Base-by-base conservation (phyloP, 805 yeast genomes). In the Saccharomyces kudriavzevii region DNA sequence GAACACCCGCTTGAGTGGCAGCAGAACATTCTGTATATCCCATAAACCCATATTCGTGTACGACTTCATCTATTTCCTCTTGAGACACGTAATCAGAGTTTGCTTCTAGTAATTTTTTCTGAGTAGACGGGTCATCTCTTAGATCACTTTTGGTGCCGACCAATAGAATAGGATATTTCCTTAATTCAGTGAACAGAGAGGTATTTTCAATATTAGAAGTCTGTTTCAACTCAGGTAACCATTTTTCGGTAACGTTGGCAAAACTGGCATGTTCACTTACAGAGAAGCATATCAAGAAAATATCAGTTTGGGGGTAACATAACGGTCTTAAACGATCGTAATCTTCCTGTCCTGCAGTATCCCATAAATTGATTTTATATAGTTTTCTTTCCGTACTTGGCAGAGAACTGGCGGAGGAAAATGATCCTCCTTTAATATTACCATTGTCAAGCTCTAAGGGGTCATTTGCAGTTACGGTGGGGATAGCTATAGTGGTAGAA, bases 301-400 rank as follows among this genome's bases (percentile, higher is more conserved):
- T 86, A 62, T 89, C 96, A 0, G 97, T 89, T 67, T 90, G 96
- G 3, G 96, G 96, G 65, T 90, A 90, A 8, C 94, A 85, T 56
- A 90, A 74, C 2, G 97, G 97, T 70, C 97, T 78, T 63, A 89
- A 77, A 56, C 96, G 77, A 68, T 90, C 96, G 69, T 89, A 89
- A 67, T 89, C 96, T 64, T 87, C 86, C 71, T 90, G 96, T 27
- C 97, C 97, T 2, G 97, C 96, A 14, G 97, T 90, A 79, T 90
- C 97, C 96, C 96, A 90, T 48, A 90, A 77, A 25, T 95, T 96
- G 50, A 90, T 76, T 64, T 88, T 89, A 63, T 87, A 84, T 52
- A 89, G 87, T 63, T 85, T 40, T n/a, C 40, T 17, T 8, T 9
- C n/a, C 6, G 27, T 31, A 22, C 13, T n/a, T 26, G 22, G 26